Conservation (phyloP, 352 stramenopile genomes). For the Globisporangium recalcitrans region DNA sequence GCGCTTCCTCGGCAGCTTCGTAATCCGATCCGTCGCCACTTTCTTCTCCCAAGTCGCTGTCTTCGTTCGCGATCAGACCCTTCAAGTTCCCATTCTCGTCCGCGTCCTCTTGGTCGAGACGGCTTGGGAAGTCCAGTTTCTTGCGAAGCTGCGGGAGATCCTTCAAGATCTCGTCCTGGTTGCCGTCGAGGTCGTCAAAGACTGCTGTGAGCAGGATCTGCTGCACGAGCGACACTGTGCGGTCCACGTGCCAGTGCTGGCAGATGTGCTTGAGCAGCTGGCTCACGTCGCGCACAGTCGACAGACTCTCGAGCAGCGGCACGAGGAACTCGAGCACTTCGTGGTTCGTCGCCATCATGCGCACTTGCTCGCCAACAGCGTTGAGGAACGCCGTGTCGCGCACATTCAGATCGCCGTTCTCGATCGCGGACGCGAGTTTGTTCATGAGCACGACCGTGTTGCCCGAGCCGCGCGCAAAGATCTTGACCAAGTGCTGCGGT, state of each 20-base stretch:
- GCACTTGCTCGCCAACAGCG: conserved; percentile 27
- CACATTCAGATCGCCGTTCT: conserved; percentile 64
- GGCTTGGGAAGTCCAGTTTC: conserved; percentile 72
- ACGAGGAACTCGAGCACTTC: conserved; percentile 64
- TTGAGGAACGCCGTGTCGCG: conserved; percentile 34
- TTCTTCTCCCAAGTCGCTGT: conserved; percentile 61
- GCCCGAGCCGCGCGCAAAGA: conserved; percentile 68
- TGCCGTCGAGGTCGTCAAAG: conserved; percentile 82
- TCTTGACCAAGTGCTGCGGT: conserved; percentile 49
- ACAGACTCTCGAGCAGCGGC: conserved; percentile 70
- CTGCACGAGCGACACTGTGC: conserved; percentile 56
- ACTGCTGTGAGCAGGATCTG: conserved; percentile 64
- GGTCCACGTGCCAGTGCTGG: conserved; percentile 59
- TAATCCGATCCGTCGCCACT: conserved; percentile 33
- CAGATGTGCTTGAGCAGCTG: conserved; percentile 55
- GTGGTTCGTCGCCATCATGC: conserved; percentile 34
- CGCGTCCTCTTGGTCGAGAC: conserved; percentile 73
- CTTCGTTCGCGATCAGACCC: conserved; percentile 58
- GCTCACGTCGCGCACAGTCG: conserved; percentile 62
- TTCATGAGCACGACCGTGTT: conserved; percentile 53
- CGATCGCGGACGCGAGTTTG: conserved; percentile 67
- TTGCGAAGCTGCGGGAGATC: conserved; percentile 52
- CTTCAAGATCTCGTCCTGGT: conserved; percentile 65
- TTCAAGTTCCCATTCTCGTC: conserved; percentile 81
- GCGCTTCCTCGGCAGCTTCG: conserved; percentile 16